phyloP scores from a whole-genome alignment of 2,329 filamentous ascomycete genomes.

The Chrysosporium keratinophilum region DNA sequence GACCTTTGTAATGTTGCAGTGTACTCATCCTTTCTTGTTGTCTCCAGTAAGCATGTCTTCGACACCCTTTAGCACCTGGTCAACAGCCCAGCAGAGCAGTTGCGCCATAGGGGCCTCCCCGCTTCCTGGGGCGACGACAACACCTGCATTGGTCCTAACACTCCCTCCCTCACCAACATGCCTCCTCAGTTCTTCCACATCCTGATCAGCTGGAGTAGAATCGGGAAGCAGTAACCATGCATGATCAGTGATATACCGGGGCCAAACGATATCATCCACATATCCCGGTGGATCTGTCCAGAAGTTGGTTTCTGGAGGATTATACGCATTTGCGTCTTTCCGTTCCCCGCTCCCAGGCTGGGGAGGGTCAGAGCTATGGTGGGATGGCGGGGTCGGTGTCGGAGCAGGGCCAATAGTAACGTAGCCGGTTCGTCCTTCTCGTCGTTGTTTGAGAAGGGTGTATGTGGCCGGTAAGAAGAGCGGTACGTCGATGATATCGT shows the following conservation, averaged over 20 bases:
- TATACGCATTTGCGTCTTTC: slow-evolving; percentile 20
- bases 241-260: slow-evolving; percentile 77
- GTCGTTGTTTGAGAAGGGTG: slow-evolving; percentile 32
- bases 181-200: slow-evolving; percentile 23
- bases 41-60: background rate
- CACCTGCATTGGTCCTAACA: slow-evolving; percentile 38
- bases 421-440: slow-evolving; percentile 38
- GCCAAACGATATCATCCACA: slow-evolving; percentile 91
- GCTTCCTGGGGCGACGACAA: slow-evolving; percentile 39
- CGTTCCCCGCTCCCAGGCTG: background rate
- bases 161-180: slow-evolving; percentile 27
- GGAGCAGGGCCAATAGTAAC: slow-evolving; percentile 37
- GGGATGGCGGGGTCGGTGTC: slow-evolving; percentile 15
- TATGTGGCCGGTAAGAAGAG: slow-evolving; percentile 67
- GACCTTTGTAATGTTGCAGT: too few relatives aligned
- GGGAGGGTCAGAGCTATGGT: background rate
- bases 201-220: slow-evolving; percentile 30
- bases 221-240: slow-evolving; percentile 66
- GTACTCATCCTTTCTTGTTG: too few relatives aligned
- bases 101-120: slow-evolving; percentile 51
- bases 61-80: slow-evolving; percentile 41
- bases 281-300: slow-evolving; percentile 93
- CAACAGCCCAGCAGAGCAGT: slow-evolving; percentile 59
- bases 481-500: slow-evolving; percentile 53
- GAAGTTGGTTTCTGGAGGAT: slow-evolving; percentile 56